These are phyloP conservation scores for Chalciporus pseudorubinellus DNA, from an alignment of 768 basidiomycete species.

Conservation along the genomic window DNA sequence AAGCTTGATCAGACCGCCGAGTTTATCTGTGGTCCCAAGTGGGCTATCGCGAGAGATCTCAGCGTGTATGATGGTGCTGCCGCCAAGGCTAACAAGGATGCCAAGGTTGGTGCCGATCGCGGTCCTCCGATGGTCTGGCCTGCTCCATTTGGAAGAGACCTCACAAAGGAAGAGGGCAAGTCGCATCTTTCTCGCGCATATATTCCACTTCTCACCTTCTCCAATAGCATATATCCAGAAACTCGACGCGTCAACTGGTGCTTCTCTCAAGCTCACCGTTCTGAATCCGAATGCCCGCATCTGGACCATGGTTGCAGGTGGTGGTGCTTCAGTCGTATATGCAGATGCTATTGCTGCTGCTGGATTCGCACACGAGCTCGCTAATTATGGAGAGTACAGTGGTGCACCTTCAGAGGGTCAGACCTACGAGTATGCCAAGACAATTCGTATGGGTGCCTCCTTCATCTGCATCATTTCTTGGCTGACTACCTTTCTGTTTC, in stretches of 20 bases:
- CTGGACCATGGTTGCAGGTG: constrained; percentile 99
- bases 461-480: neutral
- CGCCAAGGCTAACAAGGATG: constrained; percentile 34
- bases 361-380: constrained; percentile 95
- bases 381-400: constrained; percentile 99
- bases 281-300: constrained; percentile 92
- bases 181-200: neutral
- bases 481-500: neutral
- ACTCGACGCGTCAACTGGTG: constrained; percentile 94
- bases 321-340: constrained; percentile 75
- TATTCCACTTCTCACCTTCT: neutral
- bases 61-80: constrained; percentile 60
- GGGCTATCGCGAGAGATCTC: constrained; percentile 94
- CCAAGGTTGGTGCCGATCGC: constrained; percentile 77
- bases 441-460: constrained; percentile 66
- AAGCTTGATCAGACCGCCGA: constrained; percentile 99
- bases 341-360: constrained; percentile 84
- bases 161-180: constrained; percentile 87
- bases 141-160: constrained; percentile 93
- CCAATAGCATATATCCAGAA: constrained; percentile 89
- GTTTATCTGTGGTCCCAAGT: constrained; percentile 96
- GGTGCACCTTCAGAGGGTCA: constrained; percentile 98
- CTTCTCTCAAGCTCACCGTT: constrained; percentile 96
- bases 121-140: constrained; percentile 98
- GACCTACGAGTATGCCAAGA: constrained; percentile 99